phyloP scores from a whole-genome alignment of 495 filamentous ascomycete genomes.

The Aspergillus avenaceus region DNA sequence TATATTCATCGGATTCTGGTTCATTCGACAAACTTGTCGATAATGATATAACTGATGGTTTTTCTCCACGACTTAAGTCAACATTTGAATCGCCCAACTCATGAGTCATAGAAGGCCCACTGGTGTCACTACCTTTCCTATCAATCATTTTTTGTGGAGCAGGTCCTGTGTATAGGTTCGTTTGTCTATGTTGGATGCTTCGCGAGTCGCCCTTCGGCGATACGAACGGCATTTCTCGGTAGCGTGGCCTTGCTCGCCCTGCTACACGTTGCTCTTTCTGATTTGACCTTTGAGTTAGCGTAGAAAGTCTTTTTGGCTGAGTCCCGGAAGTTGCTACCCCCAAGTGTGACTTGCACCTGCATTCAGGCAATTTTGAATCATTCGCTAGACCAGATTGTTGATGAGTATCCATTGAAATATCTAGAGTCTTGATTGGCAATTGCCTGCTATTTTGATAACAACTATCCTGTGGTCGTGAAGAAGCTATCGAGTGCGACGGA shows the following conservation, averaged over 20 bases:
- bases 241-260: background rate
- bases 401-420: background rate
- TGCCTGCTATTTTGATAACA: background rate
- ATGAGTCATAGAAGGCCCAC: too few species aligned
- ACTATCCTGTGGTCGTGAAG: background rate
- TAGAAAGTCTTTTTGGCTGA: background rate
- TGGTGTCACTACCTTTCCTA: too few species aligned
- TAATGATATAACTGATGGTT: constrained; percentile 12
- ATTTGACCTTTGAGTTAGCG: background rate
- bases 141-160: too few species aligned
- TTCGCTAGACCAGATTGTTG: background rate
- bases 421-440: background rate
- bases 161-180: too few species aligned
- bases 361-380: background rate
- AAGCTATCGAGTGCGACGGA: background rate
- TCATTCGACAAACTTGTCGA: constrained; percentile 15
- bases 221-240: background rate
- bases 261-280: background rate
- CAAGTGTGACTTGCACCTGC: background rate
- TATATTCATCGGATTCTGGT: constrained; percentile 26
- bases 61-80: background rate
- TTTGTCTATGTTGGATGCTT: too few species aligned
- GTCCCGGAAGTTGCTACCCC: background rate
- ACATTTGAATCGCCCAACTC: background rate
- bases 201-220: too few species aligned